A percentile compares a stretch with the other conserved stretches of the same genome.
phyloP scores from a whole-genome alignment of 192 early-diverging fungal species.

The Gamsiella multidivaricata region DNA sequence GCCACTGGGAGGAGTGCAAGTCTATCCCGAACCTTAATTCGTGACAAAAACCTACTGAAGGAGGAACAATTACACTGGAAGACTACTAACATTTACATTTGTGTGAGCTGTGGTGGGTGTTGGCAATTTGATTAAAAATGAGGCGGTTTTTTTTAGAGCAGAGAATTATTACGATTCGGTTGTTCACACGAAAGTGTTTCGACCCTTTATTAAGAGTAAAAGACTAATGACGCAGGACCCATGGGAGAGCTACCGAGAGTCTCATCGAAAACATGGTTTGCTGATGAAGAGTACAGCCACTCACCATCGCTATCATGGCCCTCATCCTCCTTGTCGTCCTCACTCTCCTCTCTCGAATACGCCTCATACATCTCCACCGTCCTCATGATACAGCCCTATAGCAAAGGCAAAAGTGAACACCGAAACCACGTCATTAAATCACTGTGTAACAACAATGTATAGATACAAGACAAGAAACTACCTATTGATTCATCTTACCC shows the following conservation, averaged over 20 bases:
- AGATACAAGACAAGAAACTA: neutral
- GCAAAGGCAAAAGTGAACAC: neutral
- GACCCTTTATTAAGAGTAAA: conserved; percentile 12
- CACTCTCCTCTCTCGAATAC: neutral
- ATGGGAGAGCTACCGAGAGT: conserved; percentile 31
- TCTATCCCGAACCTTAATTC: no score
- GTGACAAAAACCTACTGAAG: no score
- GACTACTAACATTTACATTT: no score
- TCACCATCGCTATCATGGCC: conserved; percentile 5
- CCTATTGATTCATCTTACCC: conserved; percentile 18
- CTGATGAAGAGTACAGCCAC: conserved; percentile 10
- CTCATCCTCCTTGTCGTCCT: neutral
- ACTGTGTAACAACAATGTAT: conserved; percentile 7
- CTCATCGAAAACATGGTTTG: conserved; percentile 11
- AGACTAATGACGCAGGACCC: neutral
- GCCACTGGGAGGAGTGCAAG: no score
- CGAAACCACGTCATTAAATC: conserved; percentile 1
- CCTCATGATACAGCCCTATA: conserved; percentile 3
- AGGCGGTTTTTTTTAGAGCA: no score
- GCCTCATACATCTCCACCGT: conserved; percentile 17
- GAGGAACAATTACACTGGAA: no score
- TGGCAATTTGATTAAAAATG: no score
- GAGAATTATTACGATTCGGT: no score
- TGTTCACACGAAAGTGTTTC: no score
- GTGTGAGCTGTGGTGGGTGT: no score